Base-by-base conservation (phyloP, 371 early-diverging fungal genomes). In the Saksenaea vasiformis region DNA sequence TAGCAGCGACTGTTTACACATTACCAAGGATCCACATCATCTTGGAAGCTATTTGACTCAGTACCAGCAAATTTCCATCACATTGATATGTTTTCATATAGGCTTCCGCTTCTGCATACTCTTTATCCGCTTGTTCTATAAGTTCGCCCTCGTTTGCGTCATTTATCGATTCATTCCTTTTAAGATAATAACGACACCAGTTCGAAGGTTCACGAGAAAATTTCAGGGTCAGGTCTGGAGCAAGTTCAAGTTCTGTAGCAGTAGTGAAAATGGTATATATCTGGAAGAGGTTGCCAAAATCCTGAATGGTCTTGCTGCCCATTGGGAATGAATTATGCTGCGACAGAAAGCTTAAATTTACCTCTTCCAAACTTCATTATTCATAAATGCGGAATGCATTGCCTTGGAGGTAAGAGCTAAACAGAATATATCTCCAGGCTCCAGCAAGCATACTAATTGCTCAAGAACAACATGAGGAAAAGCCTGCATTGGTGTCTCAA, bases 281-380 rank as follows among this genome's bases (percentile, higher is more conserved):
- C 13, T 78, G 72, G 62, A 83, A 83, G 8, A 81, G 56, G 58
- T 83, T 77, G 27, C 83, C 83, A 72, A 83, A 83, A 53, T 83
- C 83, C 47, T 72, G 74, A 3, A 79, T 47, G 11, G 78, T 72
- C 64, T 83, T 83, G 58, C 80, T 79, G 28, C 54, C 31, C 24
- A 38, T 19, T 28, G 43, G n/a, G n/a, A 41, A 53, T 26, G 51
- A 27, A 54, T n/a, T 34, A 37, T 56, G 19, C 2, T 19, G 36
- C 11, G 36, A 57, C 17, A 35, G 37, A 38, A 34, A 37, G 5
- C 37, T 17, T 31, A 11, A 28, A 27, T 15, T 36, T 67, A 64
- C 64, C 59, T 62, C 60, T 57, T 65, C 76, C 76, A 75, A 24
- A 75, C 22, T 26, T 56, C 65, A 56, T 60, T 68, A 10, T 51